Evolutionary conservation across 2,329 filamentous ascomycete genomes (phyloP), one percentile per base, ranked within the genome.

Genomic region (Colletotrichum musicola): DNA sequence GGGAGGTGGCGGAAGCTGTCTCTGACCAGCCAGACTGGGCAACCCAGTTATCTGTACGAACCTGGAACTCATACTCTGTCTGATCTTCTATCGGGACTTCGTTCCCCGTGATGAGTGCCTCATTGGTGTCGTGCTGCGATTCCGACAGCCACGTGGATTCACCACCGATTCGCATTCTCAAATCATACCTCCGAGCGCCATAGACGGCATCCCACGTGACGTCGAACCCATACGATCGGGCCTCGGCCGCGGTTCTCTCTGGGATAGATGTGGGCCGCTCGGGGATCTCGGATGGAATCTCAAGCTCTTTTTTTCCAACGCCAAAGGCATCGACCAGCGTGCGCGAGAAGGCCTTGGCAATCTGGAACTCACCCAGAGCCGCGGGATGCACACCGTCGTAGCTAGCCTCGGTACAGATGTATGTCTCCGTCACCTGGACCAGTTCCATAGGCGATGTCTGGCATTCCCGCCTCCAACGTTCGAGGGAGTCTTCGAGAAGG

Each of bases 311-410:
- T 4, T n/a, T 60, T 2, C 77, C 77, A 30, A 78, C 35, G 22
- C 56, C 46, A 25, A 76, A 77, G 7, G 62, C 51, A 0, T 73
- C 55, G 27, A 74, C 47, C 10, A 82, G 74, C 7, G 75, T 74
- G 10, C 70, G 59, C 2, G 77, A 75, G 71, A 83, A 84, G 10
- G 81, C 81, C 50, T 76, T 71, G 3, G 82, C 81, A 58, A 84
- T 80, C 62, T 83, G 75, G 68, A 75, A 81, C 56, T 84, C 81
- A 16, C 81, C 82, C 1, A 78, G 71, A 6, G 76, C 75, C 55
- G 79, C 81, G 0, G 81, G 82, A 62, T 84, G 82, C 9, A 84
- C 71, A 10, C 81, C 82, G 72, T 83, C 82, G 64, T 81, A 79
- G 6, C 77, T 76, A 1, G 74, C 75, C 12, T 71, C 74, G 16